A percentile compares a stretch with the other conserved stretches of the same genome.
Conservation (phyloP, 1,139 yeast genomes). For the Petasospora fabianii region DNA sequence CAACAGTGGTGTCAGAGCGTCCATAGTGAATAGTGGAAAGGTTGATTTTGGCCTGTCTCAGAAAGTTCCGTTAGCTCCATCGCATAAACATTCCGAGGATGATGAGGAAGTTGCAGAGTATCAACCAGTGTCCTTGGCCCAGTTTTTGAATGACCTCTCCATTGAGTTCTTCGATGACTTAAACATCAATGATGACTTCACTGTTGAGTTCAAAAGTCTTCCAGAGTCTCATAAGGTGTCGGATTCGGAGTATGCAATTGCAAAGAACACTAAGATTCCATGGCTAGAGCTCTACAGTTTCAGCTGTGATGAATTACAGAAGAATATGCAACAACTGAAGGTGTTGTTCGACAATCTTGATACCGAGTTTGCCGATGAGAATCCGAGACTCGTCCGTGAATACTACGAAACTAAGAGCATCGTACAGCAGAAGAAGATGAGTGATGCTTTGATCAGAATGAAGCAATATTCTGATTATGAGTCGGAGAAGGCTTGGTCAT, state of each 20-base stretch:
- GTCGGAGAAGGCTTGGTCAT: constrained; percentile 47
- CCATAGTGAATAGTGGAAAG: constrained; percentile 16
- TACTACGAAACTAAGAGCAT: constrained; percentile 38
- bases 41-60: constrained; percentile 18
- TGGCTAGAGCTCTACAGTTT: constrained; percentile 48
- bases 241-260: constrained; percentile 23
- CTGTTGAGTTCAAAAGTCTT: constrained; percentile 21
- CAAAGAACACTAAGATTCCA: constrained; percentile 31
- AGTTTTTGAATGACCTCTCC: constrained; percentile 45
- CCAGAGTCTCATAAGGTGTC: constrained; percentile 10
- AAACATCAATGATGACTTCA: constrained; percentile 36
- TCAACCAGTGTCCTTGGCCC: constrained; percentile 37
- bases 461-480: constrained; percentile 46
- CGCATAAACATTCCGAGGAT: constrained; percentile 18
- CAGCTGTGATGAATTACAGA: constrained; percentile 50
- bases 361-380: constrained; percentile 43
- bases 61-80: constrained; percentile 22
- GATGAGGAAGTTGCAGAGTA: constrained; percentile 13
- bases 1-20: constrained; percentile 12
- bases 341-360: constrained; percentile 45
- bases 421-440: constrained; percentile 37
- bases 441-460: constrained; percentile 41
- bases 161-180: constrained; percentile 52
- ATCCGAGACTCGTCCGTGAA: constrained; percentile 46
- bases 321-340: constrained; percentile 48